Conservation (phyloP, 73 alveolate genomes). For the Paramecium octaurelia region DNA sequence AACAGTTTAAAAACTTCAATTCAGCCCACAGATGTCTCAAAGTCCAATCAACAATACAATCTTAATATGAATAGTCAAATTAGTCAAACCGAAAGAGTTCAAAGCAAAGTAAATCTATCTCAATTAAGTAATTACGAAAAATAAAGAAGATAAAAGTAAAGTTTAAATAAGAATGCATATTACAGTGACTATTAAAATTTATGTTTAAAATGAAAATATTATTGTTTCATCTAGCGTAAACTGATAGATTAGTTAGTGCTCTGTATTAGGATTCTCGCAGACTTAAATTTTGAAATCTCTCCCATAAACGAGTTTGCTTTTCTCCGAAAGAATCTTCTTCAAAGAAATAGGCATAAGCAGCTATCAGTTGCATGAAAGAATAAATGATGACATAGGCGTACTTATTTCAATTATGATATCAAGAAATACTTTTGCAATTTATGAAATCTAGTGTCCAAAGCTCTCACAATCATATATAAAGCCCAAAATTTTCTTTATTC, state of each 20-base stretch:
- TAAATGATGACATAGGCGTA: background rate
- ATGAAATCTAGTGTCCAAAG: slow-evolving; percentile 9
- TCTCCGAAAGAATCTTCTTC: slow-evolving; percentile 45
- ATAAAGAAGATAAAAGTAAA: background rate
- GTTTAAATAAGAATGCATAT: background rate
- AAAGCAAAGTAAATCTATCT: background rate
- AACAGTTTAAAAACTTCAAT: slow-evolving; percentile 1
- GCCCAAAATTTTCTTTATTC: background rate
- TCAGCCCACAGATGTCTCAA: background rate
- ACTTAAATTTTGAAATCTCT: background rate
- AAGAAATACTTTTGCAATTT: background rate
- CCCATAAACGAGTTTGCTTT: background rate
- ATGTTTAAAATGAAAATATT: background rate
- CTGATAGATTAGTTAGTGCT: slow-evolving; percentile 23
- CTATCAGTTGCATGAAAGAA: background rate
- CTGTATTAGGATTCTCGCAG: background rate
- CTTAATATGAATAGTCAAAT: background rate
- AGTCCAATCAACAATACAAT: background rate
- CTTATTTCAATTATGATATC: background rate
- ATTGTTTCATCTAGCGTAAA: slow-evolving; percentile 9
- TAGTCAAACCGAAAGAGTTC: background rate
- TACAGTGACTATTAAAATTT: background rate
- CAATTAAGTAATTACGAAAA: background rate
- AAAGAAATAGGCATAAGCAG: slow-evolving; percentile 12
- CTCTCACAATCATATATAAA: slow-evolving; percentile 24